Conservation (phyloP, 2,329 filamentous ascomycete genomes). For the Neopestalotiopsis sp. region DNA sequence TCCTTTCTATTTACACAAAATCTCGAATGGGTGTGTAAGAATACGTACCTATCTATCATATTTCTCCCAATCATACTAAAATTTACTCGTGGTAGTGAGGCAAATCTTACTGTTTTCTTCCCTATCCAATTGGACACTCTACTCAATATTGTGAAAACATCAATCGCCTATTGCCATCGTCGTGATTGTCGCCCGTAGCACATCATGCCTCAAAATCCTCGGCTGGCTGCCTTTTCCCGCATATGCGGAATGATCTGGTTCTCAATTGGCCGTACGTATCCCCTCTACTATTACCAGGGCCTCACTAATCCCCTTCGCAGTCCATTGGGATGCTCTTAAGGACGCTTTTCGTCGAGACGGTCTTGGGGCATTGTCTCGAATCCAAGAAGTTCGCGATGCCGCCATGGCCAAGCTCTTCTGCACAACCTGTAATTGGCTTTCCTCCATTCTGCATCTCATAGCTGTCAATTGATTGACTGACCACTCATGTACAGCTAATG, state of each 20-base stretch:
- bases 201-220: slow-evolving; percentile 12
- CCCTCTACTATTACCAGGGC: slow-evolving; percentile 17
- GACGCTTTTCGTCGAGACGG: slow-evolving; percentile 26
- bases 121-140: no score
- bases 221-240: slow-evolving; percentile 21
- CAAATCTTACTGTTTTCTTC: no score
- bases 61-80: no score
- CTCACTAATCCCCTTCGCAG: slow-evolving; percentile 19
- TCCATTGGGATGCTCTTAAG: slow-evolving; percentile 27
- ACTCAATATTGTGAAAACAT: no score
- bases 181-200: not conserved
- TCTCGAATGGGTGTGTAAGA: no score
- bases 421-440: slow-evolving; percentile 26
- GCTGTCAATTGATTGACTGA: not conserved
- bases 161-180: not conserved
- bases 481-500: slow-evolving; percentile 23
- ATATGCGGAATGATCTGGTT: slow-evolving; percentile 23
- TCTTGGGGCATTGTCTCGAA: slow-evolving; percentile 22
- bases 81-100: no score
- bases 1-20: no score
- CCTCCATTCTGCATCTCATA: not conserved
- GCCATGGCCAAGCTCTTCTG: slow-evolving; percentile 28
- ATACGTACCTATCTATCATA: no score
- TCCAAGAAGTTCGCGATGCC: slow-evolving; percentile 27
- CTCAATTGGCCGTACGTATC: slow-evolving; percentile 21